Evolutionary conservation across 1,284 basidiomycete genomes (phyloP).

Genomic region (Microbotryum intermedium): DNA sequence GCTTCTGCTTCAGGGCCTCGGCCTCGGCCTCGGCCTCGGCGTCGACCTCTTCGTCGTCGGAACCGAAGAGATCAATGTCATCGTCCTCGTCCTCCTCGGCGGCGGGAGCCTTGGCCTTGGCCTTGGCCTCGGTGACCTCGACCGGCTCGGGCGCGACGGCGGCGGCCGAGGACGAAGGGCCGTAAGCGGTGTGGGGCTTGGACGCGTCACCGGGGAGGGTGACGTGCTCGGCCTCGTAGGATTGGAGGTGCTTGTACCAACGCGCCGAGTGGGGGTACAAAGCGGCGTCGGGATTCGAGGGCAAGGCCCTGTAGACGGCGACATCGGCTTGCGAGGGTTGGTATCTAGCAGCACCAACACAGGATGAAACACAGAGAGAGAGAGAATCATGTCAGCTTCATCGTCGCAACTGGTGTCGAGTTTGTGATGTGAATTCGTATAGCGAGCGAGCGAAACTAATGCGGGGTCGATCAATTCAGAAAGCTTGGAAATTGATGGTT

Average conservation of each 20-base stretch:
- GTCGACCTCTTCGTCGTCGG: slow-evolving; percentile 80
- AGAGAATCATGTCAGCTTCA: slow-evolving; percentile 1
- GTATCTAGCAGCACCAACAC: slow-evolving; percentile 52
- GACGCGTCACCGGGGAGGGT: slow-evolving; percentile 75
- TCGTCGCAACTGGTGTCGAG: too few relatives aligned
- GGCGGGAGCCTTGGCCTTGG: slow-evolving; percentile 44
- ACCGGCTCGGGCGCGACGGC: slow-evolving; percentile 45
- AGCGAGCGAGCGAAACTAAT: neutral
- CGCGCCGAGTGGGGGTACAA: slow-evolving; percentile 70
- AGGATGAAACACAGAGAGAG: neutral
- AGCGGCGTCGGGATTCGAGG: slow-evolving; percentile 56
- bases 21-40: slow-evolving; percentile 85
- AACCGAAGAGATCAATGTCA: slow-evolving; percentile 85
- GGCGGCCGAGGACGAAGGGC: slow-evolving; percentile 35
- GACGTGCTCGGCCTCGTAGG: slow-evolving; percentile 68
- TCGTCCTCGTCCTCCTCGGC: slow-evolving; percentile 67
- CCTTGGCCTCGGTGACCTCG: slow-evolving; percentile 53
- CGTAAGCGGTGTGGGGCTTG: slow-evolving; percentile 52
- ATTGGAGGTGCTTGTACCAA: slow-evolving; percentile 92
- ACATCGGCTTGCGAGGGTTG: slow-evolving; percentile 95
- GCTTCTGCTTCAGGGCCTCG: slow-evolving; percentile 88
- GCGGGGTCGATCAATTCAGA: slow-evolving; percentile 51
- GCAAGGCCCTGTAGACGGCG: slow-evolving; percentile 73
- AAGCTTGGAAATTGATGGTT: slow-evolving; percentile 61
- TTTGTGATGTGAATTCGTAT: slow-evolving; percentile 7